Evolutionary conservation across 768 basidiomycete species (phyloP), one percentile per base, ranked within the genome.

Genomic region (Pleurotus ostreatus): DNA sequence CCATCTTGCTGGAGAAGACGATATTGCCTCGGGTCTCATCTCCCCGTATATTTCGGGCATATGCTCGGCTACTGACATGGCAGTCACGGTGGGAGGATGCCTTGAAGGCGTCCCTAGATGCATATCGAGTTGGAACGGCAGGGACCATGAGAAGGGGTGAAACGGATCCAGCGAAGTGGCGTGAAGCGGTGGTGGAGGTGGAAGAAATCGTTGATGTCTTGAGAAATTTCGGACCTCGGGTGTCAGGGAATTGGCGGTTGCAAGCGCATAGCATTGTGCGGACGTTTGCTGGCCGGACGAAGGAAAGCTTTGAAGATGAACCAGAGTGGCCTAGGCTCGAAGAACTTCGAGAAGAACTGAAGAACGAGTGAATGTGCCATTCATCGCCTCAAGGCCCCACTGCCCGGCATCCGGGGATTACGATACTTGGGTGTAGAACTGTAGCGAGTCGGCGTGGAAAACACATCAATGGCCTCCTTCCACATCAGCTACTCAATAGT

Each of bases 181-280:
- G 80, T 15, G 87, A 87, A 59, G 95, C 86, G 0, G 82, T 89
- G 20, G 67, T 68, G 6, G 91, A 95, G 65, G 87, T 98, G 12
- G 81, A 86, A 65, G 94, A 96, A 25, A 76, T 92, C 2, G 88
- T 95, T 22, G 92, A 90, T 62, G 77, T 93, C 18, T 71, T 98
- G 63, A 77, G 81, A 60, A 93, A 92, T 69, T 84, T 94, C 61
- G 94, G 96, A 2, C 86, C 91, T 48, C 77, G 80, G 54, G 81
- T 80, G 39, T 78, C 73, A 41, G 39, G 38, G 39, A 88, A 85
- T 60, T 98, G 97, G 97, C 82, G 78, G 69, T 80, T 90, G 63
- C 92, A 96, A 71, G 92, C 85, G 44, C 80, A 88, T 54, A 94
- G 92, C 59, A 77, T 98, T 56, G 80, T 98, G 57, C 78, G 95